Conservation (phyloP, 345 rosid species). For the Corchorus olitorius region DNA sequence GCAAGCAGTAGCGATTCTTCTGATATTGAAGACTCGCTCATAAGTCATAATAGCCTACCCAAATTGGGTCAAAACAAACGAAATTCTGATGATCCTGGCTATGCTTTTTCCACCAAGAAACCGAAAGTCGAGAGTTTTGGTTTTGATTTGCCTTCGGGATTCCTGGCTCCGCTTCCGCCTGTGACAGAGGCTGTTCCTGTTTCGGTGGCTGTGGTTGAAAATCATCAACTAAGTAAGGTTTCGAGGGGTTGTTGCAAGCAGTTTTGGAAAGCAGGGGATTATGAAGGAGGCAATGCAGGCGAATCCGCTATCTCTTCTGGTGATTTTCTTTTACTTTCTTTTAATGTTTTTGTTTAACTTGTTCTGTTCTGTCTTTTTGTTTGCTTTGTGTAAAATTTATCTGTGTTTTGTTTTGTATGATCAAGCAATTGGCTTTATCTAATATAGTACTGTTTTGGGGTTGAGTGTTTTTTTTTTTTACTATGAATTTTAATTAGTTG, state of each 20-base stretch:
- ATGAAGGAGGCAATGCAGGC: conserved; percentile 33
- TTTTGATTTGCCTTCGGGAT: neutral
- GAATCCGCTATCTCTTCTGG: conserved; percentile 30
- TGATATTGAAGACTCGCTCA: neutral
- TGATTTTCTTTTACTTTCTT: neutral
- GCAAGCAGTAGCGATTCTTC: neutral
- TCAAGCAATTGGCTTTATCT: neutral
- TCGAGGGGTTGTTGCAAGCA: conserved; percentile 41
- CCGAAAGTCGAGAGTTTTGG: conserved; percentile 3
- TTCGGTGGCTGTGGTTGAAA: neutral
- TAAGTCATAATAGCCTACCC: neutral
- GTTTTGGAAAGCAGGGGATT: conserved; percentile 71
- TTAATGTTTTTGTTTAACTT: neutral
- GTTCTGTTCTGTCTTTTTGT: neutral
- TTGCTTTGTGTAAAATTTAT: no score
- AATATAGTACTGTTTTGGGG: neutral
- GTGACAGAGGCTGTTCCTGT: neutral
- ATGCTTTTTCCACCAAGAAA: conserved; percentile 31
- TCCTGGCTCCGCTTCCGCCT: conserved; percentile 3
- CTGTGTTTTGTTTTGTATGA: neutral
- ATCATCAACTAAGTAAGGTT: conserved; percentile 3
- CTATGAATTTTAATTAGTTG: neutral
- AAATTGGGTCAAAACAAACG: conserved; percentile 10
- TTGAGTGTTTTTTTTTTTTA: neutral
- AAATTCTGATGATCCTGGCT: neutral